Evolutionary conservation across 2,329 filamentous ascomycete genomes (phyloP), one percentile per base, ranked within the genome.

Genomic region (Aureobasidium leucospermi): DNA sequence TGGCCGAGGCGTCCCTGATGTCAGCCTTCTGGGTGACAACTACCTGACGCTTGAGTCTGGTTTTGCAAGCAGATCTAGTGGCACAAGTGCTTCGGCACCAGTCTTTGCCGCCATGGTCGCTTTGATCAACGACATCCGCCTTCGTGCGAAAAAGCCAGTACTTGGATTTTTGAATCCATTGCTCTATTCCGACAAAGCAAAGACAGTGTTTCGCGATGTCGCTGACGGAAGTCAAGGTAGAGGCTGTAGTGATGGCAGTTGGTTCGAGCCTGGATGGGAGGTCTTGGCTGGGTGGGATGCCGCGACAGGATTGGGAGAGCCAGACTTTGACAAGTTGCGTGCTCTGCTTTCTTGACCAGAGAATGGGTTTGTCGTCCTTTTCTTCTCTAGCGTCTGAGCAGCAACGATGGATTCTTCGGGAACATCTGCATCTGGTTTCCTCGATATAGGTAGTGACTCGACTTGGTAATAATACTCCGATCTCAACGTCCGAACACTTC

Each of bases 141-240:
- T 69, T 9, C 62, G 64, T 19, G 61, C 62, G 15, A 66, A 66
- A 29, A 68, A 69, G 62, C 58, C 58, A 10, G 61, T 66, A 9
- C 62, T 69, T 11, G 67, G 67, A 6, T 69, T 68, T 59, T 60
- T 68, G 19, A 68, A 68, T 57, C 66, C 67, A 1, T 46, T 46
- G 4, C 36, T 63, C 13, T 62, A 62, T 39, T 46, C 58, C 6
- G 28, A 58, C 39, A 31, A 31, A 52, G 76, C 76, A 3, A 74
- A 73, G 60, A 67, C 71, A 62, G 79, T 73, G 0, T 72, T 82
- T n/a, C 80, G 71, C 1, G 80, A 83, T 62, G 74, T 67, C 65
- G 73, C 62, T 34, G 70, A 67, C 57, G 73, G 73, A 0, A 67
- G 62, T 36, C 8, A 36, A 13, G 34, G 34, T 8, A 36, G 34